Base-by-base conservation (phyloP, 352 stramenopile species). In the Aphanomyces stellatus region DNA sequence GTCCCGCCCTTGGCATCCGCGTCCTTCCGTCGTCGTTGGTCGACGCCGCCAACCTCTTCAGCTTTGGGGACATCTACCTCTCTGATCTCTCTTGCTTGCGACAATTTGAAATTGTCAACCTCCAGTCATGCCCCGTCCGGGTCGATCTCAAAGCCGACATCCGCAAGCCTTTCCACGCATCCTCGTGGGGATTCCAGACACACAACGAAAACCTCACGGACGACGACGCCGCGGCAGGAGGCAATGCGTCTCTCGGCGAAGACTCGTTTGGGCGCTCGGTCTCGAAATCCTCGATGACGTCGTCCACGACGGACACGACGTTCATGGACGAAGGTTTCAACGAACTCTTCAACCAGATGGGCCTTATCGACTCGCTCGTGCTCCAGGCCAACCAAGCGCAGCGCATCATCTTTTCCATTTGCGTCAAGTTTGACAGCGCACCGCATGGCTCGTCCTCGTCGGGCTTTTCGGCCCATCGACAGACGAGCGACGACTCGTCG, bases 331-430 rank as follows among this genome's bases (percentile, higher is more conserved):
- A 94, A 61, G 85, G 84, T 48, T 95, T 93, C 79, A 95, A 95
- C 62, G 87, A 95, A 63, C 73, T 95, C 2, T 95, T 95, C 62
- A 95, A 95, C 71, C 83, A 94, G 43, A 92, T 95, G 34, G 82
- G 74, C 5, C 81, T 81, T 0, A 60, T 92, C 17, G 67, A 86
- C 19, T 76, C 88, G 30, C 42, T 95, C 17, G 46, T 76, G 22
- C 74, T 95, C 28, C 78, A 79, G 35, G 78, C 84, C 2, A 73
- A 85, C 49, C 79, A 94, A 72, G 86, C 76, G 24, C 90, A 82
- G 69, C 74, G 75, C 11, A 55, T 94, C 10, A 78, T 91, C 28
- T 85, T 95, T 46, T 88, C 85, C 0, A 69, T 93, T 15, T 91
- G 84, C 55, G 79, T 79, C 8, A 93, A 82, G 48, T 53, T 70